These are phyloP conservation scores for Syzygium grande DNA, from an alignment of 345 rosid species.

Conservation along the genomic window DNA sequence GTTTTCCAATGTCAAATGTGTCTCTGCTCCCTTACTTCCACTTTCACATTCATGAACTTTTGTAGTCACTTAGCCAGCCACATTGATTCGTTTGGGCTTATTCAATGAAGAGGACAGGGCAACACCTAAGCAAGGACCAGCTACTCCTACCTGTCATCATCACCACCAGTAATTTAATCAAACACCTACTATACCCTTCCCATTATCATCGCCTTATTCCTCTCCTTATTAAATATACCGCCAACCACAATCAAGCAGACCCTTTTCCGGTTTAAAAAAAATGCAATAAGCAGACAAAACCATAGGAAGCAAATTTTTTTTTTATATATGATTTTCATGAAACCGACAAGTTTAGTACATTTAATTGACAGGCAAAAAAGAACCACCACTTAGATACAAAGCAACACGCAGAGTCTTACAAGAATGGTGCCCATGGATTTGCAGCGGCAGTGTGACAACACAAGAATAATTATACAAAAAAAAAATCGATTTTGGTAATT, in stretches of 20 bases:
- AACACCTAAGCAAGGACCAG: background rate
- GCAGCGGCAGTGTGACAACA: background rate
- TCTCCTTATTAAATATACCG: background rate
- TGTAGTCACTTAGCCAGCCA: background rate
- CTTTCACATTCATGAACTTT: background rate
- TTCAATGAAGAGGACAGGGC: background rate
- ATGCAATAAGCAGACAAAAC: background rate
- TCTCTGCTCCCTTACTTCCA: background rate
- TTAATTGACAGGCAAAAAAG: background rate
- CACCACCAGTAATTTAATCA: background rate
- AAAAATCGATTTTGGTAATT: background rate
- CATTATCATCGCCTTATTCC: background rate
- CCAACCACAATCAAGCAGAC: background rate
- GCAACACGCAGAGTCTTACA: background rate
- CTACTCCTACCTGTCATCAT: background rate
- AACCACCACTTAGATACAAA: background rate
- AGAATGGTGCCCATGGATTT: background rate
- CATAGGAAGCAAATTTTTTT: background rate
- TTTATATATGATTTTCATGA: background rate
- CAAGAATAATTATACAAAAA: background rate
- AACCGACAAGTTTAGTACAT: background rate
- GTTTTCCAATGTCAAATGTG: background rate
- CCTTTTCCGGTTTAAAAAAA: background rate
- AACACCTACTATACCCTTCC: background rate
- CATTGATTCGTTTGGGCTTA: background rate